Percentiles rank a stretch among this genome's conserved stretches.
phyloP scores from a whole-genome alignment of 495 filamentous ascomycete genomes.

The Penicillium cosmopolitanum region DNA sequence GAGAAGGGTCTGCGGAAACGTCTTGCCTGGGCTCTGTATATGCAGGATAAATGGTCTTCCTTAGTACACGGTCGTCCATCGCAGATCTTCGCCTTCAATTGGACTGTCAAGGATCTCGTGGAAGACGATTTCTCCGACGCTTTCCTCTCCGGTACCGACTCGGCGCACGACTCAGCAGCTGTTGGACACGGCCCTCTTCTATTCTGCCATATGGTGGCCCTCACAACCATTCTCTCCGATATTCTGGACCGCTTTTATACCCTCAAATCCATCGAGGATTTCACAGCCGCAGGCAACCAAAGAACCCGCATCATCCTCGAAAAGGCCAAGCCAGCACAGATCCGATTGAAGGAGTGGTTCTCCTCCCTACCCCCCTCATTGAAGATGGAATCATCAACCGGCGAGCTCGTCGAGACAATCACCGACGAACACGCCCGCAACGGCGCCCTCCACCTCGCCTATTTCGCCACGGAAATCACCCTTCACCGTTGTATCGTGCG shows the following conservation, averaged over 20 bases:
- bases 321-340: constrained; percentile 63
- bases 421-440: constrained; percentile 46
- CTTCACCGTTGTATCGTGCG: constrained; percentile 64
- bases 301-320: constrained; percentile 59
- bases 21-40: constrained; percentile 62
- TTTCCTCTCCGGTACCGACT: constrained; percentile 36
- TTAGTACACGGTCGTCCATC: constrained; percentile 60
- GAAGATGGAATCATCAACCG: constrained; percentile 55
- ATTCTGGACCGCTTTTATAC: constrained; percentile 66
- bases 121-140: constrained; percentile 55
- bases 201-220: constrained; percentile 62
- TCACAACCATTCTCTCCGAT: constrained; percentile 63
- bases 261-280: constrained; percentile 56
- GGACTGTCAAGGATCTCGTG: constrained; percentile 58
- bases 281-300: constrained; percentile 51
- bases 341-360: constrained; percentile 63
- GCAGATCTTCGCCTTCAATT: constrained; percentile 58
- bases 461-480: constrained; percentile 65
- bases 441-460: constrained; percentile 62
- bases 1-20: constrained; percentile 61
- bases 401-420: constrained; percentile 45
- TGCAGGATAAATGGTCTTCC: constrained; percentile 65
- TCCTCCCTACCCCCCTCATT: constrained; percentile 53
- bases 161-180: constrained; percentile 38
- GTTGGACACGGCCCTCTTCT: constrained; percentile 52